Evolutionary conservation across 371 early-diverging fungal species (phyloP).

Genomic region (Mucor velutinosus): DNA sequence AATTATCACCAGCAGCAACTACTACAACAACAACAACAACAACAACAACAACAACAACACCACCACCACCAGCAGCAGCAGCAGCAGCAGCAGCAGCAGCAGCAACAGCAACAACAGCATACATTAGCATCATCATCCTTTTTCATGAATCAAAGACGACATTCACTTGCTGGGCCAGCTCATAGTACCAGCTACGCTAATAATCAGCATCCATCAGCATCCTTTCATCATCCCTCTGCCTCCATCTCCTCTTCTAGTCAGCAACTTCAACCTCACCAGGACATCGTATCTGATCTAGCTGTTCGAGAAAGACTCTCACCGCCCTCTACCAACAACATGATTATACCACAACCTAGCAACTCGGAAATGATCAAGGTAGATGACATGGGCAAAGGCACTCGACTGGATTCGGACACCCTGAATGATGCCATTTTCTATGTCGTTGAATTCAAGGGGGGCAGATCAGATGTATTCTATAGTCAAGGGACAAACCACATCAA

Average conservation of each 20-base stretch:
- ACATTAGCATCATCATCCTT: not conserved
- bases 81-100: not conserved
- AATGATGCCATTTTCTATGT: slow-evolving; percentile 69
- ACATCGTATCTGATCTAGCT: slow-evolving; percentile 1
- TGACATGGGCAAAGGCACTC: slow-evolving; percentile 57
- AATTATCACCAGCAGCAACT: not conserved
- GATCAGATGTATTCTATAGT: slow-evolving; percentile 86
- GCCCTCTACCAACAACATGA: not conserved
- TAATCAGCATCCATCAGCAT: not conserved
- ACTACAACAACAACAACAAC: not conserved
- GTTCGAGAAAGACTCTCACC: not conserved
- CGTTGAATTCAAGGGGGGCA: slow-evolving; percentile 90
- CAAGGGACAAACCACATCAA: not conserved
- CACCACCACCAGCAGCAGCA: not conserved
- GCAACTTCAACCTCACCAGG: not conserved
- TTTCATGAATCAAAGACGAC: slow-evolving; percentile 33
- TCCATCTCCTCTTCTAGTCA: not conserved
- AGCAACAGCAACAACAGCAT: not conserved
- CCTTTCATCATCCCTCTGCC: not conserved
- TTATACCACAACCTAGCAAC: not conserved
- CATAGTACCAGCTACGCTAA: not conserved
- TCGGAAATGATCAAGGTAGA: slow-evolving; percentile 24
- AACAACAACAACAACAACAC: not conserved
- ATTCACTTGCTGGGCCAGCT: slow-evolving; percentile 38
- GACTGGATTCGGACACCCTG: slow-evolving; percentile 47